Evolutionary conservation across 2,329 filamentous ascomycete genomes (phyloP).

Genomic region (Plectosphaerella sp.): DNA sequence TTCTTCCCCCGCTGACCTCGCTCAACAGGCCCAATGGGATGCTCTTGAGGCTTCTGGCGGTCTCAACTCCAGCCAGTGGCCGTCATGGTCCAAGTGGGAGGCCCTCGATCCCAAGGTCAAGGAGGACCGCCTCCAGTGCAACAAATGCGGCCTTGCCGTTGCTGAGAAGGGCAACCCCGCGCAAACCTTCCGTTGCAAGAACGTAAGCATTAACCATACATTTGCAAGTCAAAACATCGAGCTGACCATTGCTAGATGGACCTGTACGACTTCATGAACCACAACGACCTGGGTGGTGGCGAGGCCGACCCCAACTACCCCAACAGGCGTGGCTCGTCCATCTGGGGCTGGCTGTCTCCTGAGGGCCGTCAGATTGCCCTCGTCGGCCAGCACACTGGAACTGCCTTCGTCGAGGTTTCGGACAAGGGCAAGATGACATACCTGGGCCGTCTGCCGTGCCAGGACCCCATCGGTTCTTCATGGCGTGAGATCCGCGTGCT

Average conservation of each 20-base stretch:
- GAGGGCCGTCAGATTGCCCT: conserved; percentile 43
- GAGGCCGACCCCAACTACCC: conserved; percentile 9
- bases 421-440: conserved; percentile 39
- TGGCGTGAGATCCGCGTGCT: conserved; percentile 39
- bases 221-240: not conserved
- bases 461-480: conserved; percentile 22
- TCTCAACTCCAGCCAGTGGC: conserved; percentile 9
- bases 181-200: conserved; percentile 17
- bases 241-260: conserved; percentile 16
- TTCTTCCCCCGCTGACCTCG: not conserved
- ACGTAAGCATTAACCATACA: conserved; percentile 7
- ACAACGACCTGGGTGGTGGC: conserved; percentile 18
- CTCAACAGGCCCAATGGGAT: conserved; percentile 10
- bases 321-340: conserved; percentile 6
- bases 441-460: conserved; percentile 39
- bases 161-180: conserved; percentile 11
- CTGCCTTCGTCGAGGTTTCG: conserved; percentile 43
- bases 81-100: conserved; percentile 10
- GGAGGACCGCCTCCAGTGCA: conserved; percentile 9
- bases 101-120: conserved; percentile 9
- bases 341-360: conserved; percentile 6
- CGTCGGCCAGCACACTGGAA: conserved; percentile 42
- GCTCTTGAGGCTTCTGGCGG: conserved; percentile 8
- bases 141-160: conserved; percentile 5
- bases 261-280: conserved; percentile 7